phyloP scores from a whole-genome alignment of 2,329 filamentous ascomycete genomes.

The Taxawa tesnikishii region DNA sequence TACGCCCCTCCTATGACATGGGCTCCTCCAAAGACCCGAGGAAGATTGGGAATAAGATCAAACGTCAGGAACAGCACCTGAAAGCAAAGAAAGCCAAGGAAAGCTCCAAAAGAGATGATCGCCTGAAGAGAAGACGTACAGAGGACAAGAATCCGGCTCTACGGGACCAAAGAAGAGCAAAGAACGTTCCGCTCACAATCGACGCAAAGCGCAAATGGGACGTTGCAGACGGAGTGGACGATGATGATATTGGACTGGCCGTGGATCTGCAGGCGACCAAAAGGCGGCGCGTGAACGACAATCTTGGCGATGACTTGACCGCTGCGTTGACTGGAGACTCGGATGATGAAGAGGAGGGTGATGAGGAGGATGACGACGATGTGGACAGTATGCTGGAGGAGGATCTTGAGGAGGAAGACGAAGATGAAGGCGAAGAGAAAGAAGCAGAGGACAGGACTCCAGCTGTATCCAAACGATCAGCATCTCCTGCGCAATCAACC shows the following conservation, averaged over 20 bases:
- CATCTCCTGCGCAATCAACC: constrained; percentile 43
- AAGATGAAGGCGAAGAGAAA: constrained; percentile 32
- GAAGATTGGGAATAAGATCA: constrained; percentile 46
- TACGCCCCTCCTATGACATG: constrained; percentile 12
- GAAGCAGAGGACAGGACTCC: constrained; percentile 17
- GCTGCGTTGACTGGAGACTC: constrained; percentile 9
- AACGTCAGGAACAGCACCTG: constrained; percentile 65
- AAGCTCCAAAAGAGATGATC: constrained; percentile 60
- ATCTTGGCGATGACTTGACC: constrained; percentile 14
- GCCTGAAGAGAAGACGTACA: constrained; percentile 69
- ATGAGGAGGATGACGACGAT: constrained; percentile 36
- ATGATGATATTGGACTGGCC: constrained; percentile 26
- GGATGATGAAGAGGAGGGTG: constrained; percentile 28
- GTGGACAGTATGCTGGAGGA: constrained; percentile 71
- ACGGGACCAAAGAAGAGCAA: constrained; percentile 57
- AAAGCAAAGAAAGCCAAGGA: constrained; percentile 68
- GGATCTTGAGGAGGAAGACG: constrained; percentile 38
- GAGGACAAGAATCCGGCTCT: constrained; percentile 74
- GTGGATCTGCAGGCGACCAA: constrained; percentile 34
- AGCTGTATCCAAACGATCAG: constrained; percentile 27
- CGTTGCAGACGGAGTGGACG: constrained; percentile 29
- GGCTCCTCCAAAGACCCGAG: constrained; percentile 14
- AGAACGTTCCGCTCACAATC: constrained; percentile 69
- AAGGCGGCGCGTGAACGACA: constrained; percentile 28
- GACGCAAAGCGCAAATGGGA: constrained; percentile 90